phyloP scores from a whole-genome alignment of 208 protist species.

The Acanthamoeba castellanii region DNA sequence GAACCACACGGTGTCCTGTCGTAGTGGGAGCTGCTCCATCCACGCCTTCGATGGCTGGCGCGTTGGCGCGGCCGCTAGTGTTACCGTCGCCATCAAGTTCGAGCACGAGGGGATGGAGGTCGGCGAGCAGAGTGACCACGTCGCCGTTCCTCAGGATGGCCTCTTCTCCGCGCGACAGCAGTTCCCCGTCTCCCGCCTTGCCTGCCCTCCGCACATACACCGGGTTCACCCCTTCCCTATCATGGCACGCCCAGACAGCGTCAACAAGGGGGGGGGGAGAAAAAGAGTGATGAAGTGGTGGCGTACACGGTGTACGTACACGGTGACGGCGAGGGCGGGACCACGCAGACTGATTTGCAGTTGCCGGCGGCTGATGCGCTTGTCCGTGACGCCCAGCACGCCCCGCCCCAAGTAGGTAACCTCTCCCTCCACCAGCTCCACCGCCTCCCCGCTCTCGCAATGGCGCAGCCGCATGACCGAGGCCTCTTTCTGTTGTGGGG shows the following conservation, averaged over 20 bases:
- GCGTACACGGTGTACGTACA: background rate
- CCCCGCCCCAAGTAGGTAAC: background rate
- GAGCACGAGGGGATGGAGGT: background rate
- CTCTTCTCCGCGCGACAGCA: background rate
- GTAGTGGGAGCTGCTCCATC: too few relatives aligned
- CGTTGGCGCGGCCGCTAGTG: too few relatives aligned
- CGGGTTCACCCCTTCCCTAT: background rate
- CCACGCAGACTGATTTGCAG: conserved; percentile 1
- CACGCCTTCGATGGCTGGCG: too few relatives aligned
- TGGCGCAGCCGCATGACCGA: background rate
- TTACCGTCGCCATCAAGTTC: background rate
- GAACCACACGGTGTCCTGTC: background rate
- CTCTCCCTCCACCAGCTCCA: background rate
- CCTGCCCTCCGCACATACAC: background rate
- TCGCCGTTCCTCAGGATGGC: background rate
- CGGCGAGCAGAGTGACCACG: background rate
- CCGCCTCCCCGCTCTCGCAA: background rate
- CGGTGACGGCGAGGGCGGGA: conserved; percentile 8
- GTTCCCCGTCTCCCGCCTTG: background rate
- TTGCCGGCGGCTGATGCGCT: background rate
- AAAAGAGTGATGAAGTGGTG: too few relatives aligned
- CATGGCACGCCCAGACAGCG: background rate
- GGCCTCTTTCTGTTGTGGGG: too few relatives aligned
- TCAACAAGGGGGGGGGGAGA: background rate
- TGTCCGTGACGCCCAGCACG: background rate